phyloP scores from a whole-genome alignment of 2,329 filamentous ascomycete genomes.

The Monilinia fructigena region DNA sequence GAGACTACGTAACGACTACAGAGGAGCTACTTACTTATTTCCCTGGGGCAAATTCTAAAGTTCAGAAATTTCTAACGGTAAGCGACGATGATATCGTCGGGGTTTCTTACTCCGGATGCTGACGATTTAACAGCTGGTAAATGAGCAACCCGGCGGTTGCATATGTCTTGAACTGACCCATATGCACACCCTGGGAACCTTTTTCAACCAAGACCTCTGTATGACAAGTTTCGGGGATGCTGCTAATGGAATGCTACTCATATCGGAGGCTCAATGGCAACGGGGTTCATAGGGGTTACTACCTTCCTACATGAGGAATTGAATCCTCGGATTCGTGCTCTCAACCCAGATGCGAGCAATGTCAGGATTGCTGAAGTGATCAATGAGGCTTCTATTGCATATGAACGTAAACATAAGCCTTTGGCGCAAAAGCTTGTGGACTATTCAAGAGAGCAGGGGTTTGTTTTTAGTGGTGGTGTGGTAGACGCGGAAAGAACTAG shows the following conservation, averaged over 20 bases:
- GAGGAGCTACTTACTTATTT: conserved; percentile 25
- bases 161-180: conserved; percentile 23
- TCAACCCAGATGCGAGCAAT: conserved; percentile 24
- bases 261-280: conserved; percentile 26
- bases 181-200: conserved; percentile 17
- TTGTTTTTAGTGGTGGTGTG: conserved; percentile 23
- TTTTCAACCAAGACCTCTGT: conserved; percentile 22
- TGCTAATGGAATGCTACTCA: conserved; percentile 27
- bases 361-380: conserved; percentile 21
- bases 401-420: conserved; percentile 23
- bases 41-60: conserved; percentile 20
- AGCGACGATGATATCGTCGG: not conserved
- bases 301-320: conserved; percentile 25
- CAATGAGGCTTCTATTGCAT: conserved; percentile 19
- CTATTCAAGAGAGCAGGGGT: conserved; percentile 26
- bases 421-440: conserved; percentile 25
- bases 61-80: conserved; percentile 22
- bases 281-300: conserved; percentile 24
- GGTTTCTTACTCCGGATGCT: not conserved
- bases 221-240: conserved; percentile 27
- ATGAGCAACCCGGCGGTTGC: conserved; percentile 20
- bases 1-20: conserved; percentile 22
- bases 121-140: conserved; percentile 14
- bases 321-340: conserved; percentile 20
- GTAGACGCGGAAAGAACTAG: conserved; percentile 20